phyloP scores from a whole-genome alignment of 129 eudicot species.

The Apium graveolens region DNA sequence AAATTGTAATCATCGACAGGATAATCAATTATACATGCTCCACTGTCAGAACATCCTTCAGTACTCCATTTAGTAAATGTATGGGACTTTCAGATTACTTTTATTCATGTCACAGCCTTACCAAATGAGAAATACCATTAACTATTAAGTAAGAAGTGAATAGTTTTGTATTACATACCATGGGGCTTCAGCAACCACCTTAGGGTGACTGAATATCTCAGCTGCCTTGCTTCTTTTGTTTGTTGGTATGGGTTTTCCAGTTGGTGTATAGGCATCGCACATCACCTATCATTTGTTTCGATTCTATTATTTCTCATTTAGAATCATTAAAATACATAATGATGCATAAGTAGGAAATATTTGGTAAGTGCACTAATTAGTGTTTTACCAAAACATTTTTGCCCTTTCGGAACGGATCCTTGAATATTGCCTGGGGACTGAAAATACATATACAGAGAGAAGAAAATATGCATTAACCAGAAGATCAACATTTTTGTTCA shows the following conservation, averaged over 20 bases:
- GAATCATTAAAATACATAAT: not conserved
- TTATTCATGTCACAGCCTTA: not conserved
- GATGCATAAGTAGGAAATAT: not conserved
- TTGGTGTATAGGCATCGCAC: conserved; percentile 90
- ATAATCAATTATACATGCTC: not conserved
- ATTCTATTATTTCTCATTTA: not conserved
- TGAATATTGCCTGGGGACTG: conserved; percentile 95
- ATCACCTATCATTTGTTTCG: conserved; percentile 44
- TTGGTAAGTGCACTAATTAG: not conserved
- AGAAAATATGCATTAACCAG: not conserved
- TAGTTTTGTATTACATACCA: conserved; percentile 35
- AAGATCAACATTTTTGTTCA: not conserved
- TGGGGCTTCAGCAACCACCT: conserved; percentile 69
- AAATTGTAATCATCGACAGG: not conserved
- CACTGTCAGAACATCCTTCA: too few relatives aligned
- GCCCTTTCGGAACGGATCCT: conserved; percentile 91
- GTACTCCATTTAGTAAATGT: not conserved
- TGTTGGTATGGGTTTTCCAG: conserved; percentile 77
- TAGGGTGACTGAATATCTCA: conserved; percentile 62
- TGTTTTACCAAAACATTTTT: conserved; percentile 58
- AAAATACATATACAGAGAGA: not conserved
- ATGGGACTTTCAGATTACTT: not conserved
- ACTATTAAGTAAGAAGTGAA: not conserved
- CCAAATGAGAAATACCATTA: not conserved
- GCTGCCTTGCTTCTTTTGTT: conserved; percentile 74